Evolutionary conservation across 1,139 yeast species (phyloP), one percentile per base, ranked within the genome.

Genomic region (Pichia sp.): DNA sequence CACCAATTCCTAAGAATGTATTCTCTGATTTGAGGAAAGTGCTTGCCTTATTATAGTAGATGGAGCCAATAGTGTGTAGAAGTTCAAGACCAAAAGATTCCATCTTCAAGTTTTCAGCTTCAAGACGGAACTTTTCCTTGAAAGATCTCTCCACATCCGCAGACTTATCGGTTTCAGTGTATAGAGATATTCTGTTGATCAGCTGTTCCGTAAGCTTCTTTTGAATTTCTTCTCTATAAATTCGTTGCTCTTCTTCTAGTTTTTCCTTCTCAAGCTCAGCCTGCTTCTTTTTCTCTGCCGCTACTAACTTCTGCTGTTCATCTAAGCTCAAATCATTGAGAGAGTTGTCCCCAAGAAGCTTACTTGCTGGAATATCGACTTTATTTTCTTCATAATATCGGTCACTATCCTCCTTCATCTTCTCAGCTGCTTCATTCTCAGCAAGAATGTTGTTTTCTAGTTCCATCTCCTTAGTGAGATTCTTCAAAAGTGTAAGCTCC

Each of bases 401-500:
- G 16, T 47, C 40, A n/a, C 37, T 34, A 12, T 42, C 39, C 28
- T 43, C 46, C 30, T 52, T 51, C 2, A 29, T 20, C 22, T 49
- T 53, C 20, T 51, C 49, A 14, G 50, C 56, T 22, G 60, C 58
- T 29, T 63, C 63, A 21, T 60, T 62, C 12, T 53, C 55, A 40
- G 52, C 42, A 8, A 39, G 44, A 66, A 67, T 72, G 17, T 63
- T 55, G 25, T 64, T 72, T 33, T 73, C 71, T 28, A 79, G 64
- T 46, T 78, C 87, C 38, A 80, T 73, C 20, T 85, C 74, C 58
- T 84, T 82, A 27, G 80, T 69, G 51, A 88, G 56, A 52, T 91
- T 95, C 56, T 78, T 82, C 55, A 88, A 63, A 55, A 91, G 66
- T n/a, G 94, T 77, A 46, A 91, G 66, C 58, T 88, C 96, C 5